Conservation (phyloP, 345 rosid genomes). For the Populus ilicifolia region DNA sequence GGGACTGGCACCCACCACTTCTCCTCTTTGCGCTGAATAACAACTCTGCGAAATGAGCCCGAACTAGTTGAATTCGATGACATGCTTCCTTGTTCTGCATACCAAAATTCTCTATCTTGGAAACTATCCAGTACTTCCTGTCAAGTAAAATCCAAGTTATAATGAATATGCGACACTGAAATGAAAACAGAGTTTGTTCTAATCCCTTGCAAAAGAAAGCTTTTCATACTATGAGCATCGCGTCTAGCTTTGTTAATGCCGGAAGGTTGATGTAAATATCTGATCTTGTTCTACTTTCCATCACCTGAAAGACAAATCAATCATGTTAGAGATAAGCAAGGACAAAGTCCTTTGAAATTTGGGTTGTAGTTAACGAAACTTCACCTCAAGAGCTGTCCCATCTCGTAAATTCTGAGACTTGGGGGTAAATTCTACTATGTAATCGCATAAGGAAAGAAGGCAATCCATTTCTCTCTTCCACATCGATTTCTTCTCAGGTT, state of each 20-base stretch:
- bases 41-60: conserved; percentile 65
- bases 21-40: conserved; percentile 74
- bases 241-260: conserved; percentile 75
- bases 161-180: not conserved
- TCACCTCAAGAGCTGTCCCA: conserved; percentile 69
- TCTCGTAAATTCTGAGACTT: conserved; percentile 51
- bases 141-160: conserved; percentile 8
- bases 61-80: conserved; percentile 64
- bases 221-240: conserved; percentile 69
- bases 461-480: conserved; percentile 95
- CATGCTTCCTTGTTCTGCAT: conserved; percentile 79
- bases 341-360: not conserved
- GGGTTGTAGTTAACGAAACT: not conserved
- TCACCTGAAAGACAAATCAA: conserved; percentile 41
- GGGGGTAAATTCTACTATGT: conserved; percentile 67
- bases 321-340: conserved; percentile 6
- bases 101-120: conserved; percentile 80
- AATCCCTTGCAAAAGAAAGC: not conserved
- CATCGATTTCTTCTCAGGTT: conserved; percentile 66
- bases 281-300: conserved; percentile 66
- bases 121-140: conserved; percentile 90
- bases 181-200: conserved; percentile 3
- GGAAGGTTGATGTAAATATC: conserved; percentile 85
- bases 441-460: conserved; percentile 78
- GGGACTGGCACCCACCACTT: conserved; percentile 99